Percentiles rank a stretch among this genome's conserved stretches.
phyloP scores from a whole-genome alignment of 78 protist species.

The Creolimax fragrantissima region DNA sequence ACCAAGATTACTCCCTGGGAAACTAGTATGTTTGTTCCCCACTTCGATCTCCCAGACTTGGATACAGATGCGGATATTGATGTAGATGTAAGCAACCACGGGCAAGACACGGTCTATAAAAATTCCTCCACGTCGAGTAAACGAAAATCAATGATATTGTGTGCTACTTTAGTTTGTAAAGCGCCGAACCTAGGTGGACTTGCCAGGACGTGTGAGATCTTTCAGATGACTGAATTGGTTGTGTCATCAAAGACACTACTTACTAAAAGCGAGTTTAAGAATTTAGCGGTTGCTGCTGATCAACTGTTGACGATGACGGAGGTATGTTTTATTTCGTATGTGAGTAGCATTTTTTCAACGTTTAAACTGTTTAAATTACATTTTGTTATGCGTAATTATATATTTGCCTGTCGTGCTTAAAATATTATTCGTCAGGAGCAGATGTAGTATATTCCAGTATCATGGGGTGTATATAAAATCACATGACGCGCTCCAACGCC shows the following conservation, averaged over 20 bases:
- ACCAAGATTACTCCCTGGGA: neutral
- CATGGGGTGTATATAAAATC: no score
- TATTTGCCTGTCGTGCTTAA: no score
- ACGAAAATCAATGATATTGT: neutral
- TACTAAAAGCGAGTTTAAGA: neutral
- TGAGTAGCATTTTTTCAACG: no score
- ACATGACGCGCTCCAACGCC: no score
- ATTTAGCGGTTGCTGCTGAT: slow-evolving; percentile 37
- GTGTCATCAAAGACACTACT: neutral
- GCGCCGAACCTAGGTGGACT: slow-evolving; percentile 58
- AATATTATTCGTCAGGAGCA: no score
- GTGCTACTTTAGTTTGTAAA: slow-evolving; percentile 13
- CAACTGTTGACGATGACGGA: slow-evolving; percentile 48
- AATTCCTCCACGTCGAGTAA: no score
- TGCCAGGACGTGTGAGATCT: slow-evolving; percentile 48
- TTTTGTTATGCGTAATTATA: no score
- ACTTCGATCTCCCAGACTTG: neutral
- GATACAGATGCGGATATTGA: no score
- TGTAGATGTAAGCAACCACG: no score
- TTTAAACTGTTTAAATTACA: no score
- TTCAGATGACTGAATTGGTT: slow-evolving; percentile 3
- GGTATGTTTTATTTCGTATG: neutral
- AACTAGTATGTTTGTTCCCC: neutral
- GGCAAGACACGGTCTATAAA: no score
- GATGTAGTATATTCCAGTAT: no score